Percentiles rank a stretch among this genome's conserved stretches.
phyloP scores from a whole-genome alignment of 805 yeast species.

The Wickerhamomyces rabaulensis region DNA sequence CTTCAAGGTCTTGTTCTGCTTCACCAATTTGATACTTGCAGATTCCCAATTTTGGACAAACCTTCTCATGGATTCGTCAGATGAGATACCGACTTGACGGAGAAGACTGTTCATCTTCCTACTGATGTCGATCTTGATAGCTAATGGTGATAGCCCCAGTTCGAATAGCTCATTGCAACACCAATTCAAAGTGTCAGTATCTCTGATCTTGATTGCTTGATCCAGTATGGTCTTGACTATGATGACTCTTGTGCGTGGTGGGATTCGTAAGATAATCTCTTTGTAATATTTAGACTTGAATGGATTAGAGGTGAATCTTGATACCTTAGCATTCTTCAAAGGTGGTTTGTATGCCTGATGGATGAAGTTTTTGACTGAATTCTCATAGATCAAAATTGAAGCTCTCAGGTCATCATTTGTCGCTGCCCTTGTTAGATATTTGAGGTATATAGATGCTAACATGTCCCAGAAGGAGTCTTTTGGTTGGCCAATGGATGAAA shows the following conservation, averaged over 20 bases:
- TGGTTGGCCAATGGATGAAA: neutral
- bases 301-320: slow-evolving; percentile 12
- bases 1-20: neutral
- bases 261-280: slow-evolving; percentile 9
- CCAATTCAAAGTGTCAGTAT: slow-evolving; percentile 12
- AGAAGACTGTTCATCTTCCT: slow-evolving; percentile 3
- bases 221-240: slow-evolving; percentile 19
- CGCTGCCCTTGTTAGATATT: slow-evolving; percentile 11
- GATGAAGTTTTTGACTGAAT: slow-evolving; percentile 11
- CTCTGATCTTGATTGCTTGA: slow-evolving; percentile 7
- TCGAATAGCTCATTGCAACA: slow-evolving; percentile 11
- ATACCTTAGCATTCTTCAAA: neutral
- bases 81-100: neutral
- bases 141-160: slow-evolving; percentile 14
- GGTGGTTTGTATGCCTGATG: slow-evolving; percentile 6
- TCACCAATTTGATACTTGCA: neutral
- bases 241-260: slow-evolving; percentile 8
- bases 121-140: slow-evolving; percentile 11
- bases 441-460: slow-evolving; percentile 16
- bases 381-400: slow-evolving; percentile 9
- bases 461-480: slow-evolving; percentile 17
- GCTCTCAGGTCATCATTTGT: slow-evolving; percentile 5
- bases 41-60: slow-evolving; percentile 16
- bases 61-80: neutral
- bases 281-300: slow-evolving; percentile 5